Conservation (phyloP, 805 yeast species). For the Barnettozyma sp. region DNA sequence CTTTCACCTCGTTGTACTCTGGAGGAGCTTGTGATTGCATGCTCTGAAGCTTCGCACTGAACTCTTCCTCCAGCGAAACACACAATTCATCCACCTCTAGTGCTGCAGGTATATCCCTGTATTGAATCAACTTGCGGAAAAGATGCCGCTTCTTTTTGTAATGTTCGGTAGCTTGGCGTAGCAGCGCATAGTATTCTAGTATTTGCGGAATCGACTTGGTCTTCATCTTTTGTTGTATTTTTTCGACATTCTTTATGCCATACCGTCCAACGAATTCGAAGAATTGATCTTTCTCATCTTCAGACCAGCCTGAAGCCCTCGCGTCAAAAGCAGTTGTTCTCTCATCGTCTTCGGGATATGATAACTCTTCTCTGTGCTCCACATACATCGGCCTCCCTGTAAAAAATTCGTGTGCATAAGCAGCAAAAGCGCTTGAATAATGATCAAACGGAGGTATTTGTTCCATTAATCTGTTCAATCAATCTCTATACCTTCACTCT, state of each 20-base stretch:
- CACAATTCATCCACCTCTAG: constrained; percentile 42
- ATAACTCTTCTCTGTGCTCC: background rate
- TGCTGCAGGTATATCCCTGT: constrained; percentile 45
- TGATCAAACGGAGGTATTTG: constrained; percentile 1
- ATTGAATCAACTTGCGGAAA: constrained; percentile 26
- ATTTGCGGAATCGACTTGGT: constrained; percentile 40
- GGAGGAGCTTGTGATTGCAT: constrained; percentile 2
- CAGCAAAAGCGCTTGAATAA: constrained; percentile 4
- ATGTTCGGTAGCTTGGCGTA: constrained; percentile 27
- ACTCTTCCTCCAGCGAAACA: constrained; percentile 38
- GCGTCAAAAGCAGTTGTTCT: background rate
- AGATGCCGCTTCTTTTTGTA: constrained; percentile 20
- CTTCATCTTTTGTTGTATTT: constrained; percentile 33
- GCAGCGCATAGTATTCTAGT: constrained; percentile 34
- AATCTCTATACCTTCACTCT: no score
- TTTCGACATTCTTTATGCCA: constrained; percentile 41
- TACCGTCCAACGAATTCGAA: constrained; percentile 42
- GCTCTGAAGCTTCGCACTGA: constrained; percentile 17
- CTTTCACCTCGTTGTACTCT: no score
- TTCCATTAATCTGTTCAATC: no score
- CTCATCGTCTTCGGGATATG: background rate
- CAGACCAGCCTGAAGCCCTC: constrained; percentile 38
- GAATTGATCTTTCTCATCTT: constrained; percentile 43
- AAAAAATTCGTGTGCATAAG: constrained; percentile 7
- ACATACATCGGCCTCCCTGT: background rate